phyloP scores from a whole-genome alignment of 163 green algal species.

The Scenedesmus sp. region DNA sequence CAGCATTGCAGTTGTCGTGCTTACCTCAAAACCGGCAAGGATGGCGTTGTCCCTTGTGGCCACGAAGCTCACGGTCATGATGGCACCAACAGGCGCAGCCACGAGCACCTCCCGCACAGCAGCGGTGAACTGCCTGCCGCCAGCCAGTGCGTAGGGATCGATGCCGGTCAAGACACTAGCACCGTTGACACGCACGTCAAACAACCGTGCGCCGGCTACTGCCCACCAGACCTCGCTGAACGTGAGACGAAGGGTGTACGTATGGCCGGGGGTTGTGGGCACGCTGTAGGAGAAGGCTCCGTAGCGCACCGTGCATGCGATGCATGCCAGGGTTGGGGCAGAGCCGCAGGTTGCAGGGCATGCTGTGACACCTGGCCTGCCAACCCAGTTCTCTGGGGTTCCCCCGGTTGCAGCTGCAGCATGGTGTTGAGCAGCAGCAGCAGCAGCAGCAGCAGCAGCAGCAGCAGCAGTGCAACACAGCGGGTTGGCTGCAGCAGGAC shows the following conservation, averaged over 20 bases:
- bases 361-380: neutral
- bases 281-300: constrained; percentile 31
- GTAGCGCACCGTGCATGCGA: neutral
- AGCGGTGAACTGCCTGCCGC: neutral
- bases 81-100: too few relatives aligned
- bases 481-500: too few relatives aligned
- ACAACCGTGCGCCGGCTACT: neutral
- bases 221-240: constrained; percentile 33
- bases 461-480: neutral
- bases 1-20: neutral
- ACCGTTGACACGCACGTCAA: constrained; percentile 18
- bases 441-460: neutral
- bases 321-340: neutral
- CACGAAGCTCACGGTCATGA: neutral
- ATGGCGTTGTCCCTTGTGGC: constrained; percentile 5
- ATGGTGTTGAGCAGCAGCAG: neutral
- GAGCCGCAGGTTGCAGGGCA: neutral
- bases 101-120: neutral
- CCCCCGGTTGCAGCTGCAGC: neutral
- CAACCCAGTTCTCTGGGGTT: neutral
- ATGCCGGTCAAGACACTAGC: neutral
- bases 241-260: neutral
- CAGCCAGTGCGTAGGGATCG: constrained; percentile 4
- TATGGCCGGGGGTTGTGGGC: neutral
- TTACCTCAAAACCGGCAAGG: constrained; percentile 20